These are phyloP conservation scores for Huntiella moniliformis DNA, from an alignment of 2,329 filamentous ascomycete species.

Conservation along the genomic window DNA sequence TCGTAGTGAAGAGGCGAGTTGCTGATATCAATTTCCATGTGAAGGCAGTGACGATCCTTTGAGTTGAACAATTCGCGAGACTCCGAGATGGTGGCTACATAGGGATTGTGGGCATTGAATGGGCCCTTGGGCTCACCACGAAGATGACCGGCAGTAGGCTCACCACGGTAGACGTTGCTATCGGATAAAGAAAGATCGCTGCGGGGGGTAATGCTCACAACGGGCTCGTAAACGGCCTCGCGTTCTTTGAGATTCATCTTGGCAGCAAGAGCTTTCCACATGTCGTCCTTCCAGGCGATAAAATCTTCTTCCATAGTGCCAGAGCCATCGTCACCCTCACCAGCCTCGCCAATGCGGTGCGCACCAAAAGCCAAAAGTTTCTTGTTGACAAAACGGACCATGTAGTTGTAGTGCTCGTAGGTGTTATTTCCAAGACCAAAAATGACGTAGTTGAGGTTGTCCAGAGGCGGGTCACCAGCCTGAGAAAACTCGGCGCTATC, in stretches of 20 bases:
- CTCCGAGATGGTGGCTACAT: conserved; percentile 80
- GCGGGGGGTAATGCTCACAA: conserved; percentile 65
- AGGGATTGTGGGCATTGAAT: conserved; percentile 92
- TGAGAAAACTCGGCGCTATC: conserved; percentile 71
- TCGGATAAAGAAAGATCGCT: conserved; percentile 56
- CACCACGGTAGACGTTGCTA: conserved; percentile 75
- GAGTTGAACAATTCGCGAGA: conserved; percentile 81
- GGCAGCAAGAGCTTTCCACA: conserved; percentile 75
- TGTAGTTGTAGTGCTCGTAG: conserved; percentile 97
- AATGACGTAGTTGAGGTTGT: conserved; percentile 75
- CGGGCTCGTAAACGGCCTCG: conserved; percentile 86
- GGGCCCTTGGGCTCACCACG: conserved; percentile 69
- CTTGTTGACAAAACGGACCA: conserved; percentile 83
- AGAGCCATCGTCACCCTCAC: conserved; percentile 92
- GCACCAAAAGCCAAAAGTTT: conserved; percentile 68
- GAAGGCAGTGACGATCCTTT: conserved; percentile 84
- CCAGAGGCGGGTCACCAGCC: conserved; percentile 52
- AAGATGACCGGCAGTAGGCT: conserved; percentile 91
- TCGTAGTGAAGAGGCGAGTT: conserved; percentile 83
- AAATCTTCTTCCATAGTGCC: conserved; percentile 99
- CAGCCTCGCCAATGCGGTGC: conserved; percentile 64
- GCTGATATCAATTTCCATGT: conserved; percentile 84
- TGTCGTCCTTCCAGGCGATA: conserved; percentile 95
- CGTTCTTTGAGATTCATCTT: conserved; percentile 85
- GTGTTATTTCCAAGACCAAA: conserved; percentile 98